Evolutionary conservation across 164 flowering plant species (phyloP), one percentile per base, ranked within the genome.

Genomic region (Tinospora cordifolia): DNA sequence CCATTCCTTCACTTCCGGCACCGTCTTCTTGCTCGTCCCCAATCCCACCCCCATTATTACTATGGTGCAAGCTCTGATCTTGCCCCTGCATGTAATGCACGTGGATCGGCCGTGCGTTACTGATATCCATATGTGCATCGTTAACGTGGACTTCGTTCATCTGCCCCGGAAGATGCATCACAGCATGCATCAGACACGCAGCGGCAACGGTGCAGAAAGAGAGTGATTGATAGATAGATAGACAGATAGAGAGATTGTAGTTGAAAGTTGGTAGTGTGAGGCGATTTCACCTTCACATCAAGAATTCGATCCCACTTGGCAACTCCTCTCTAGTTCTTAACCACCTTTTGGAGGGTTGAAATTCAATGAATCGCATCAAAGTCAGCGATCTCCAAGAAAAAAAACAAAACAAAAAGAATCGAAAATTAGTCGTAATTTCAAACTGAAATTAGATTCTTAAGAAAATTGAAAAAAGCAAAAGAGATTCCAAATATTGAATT

Each of bases 141-240:
- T 63, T 69, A 49, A 74, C 76, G 63, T 75, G 73, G 14, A 77
- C 77, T 22, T 71, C 81, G 64, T 81, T 79, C 72, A 81, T 83
- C 60, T 63, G 72, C 62, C 77, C 73, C 8, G 73, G 73, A 12
- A 71, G 49, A 63, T 71, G 73, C 73, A 71, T 71, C 62, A 46
- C 67, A 59, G 24, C 10, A 17, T 60, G 65, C 71, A 59, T 59
- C 57, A 22, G 34, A 69, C 27, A 27, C 65, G 54, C 14, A 36
- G 34, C 11, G 26, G 26, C 7, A 6, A 19, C 24, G 7, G 24
- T 15, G 21, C 24, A 17, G 21, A 54, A 11, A 69, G 22, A 54
- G 59, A 54, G 59, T 2, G 22, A 54, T 22, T 19, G 59, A 13
- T 7, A 54, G 59, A 54, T 22, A 13, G 22, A 54, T 22, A 54